Evolutionary conservation across 1,284 basidiomycete species (phyloP).

Genomic region (Sphaerobolus stellatus): DNA sequence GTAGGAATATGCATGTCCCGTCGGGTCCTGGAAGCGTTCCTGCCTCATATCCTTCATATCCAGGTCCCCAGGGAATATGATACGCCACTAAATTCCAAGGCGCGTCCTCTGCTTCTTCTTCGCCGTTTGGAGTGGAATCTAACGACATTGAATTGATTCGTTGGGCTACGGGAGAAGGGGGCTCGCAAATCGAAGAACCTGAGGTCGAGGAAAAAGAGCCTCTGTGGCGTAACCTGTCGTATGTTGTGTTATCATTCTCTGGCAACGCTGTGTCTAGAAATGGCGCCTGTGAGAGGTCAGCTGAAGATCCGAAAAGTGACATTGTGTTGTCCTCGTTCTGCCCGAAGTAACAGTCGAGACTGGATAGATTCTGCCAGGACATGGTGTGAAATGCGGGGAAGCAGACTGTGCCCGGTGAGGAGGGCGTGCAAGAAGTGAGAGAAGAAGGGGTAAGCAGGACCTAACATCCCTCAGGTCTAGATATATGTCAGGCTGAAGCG

Average conservation of each 20-base stretch:
- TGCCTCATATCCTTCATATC: slow-evolving; percentile 37
- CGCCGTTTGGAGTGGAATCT: background rate
- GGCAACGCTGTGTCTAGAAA: background rate
- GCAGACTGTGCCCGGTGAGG: too few relatives aligned
- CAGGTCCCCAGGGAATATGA: slow-evolving; percentile 42
- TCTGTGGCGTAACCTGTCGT: background rate
- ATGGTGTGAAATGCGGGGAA: too few relatives aligned
- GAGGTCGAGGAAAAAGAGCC: slow-evolving; percentile 8
- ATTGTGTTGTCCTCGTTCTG: too few relatives aligned
- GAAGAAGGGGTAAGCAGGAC: too few relatives aligned
- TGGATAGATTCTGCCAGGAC: too few relatives aligned
- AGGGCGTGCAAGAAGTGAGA: too few relatives aligned
- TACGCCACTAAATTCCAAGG: slow-evolving; percentile 44
- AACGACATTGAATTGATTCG: background rate
- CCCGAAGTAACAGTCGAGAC: too few relatives aligned
- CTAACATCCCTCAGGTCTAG: too few relatives aligned
- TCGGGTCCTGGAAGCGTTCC: slow-evolving; percentile 43
- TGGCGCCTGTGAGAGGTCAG: too few relatives aligned
- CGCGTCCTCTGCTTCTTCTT: slow-evolving; percentile 26
- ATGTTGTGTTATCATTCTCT: background rate
- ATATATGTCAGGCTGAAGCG: too few relatives aligned
- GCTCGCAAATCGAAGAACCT: slow-evolving; percentile 3
- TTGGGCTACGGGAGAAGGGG: background rate
- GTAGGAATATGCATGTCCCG: slow-evolving; percentile 41
- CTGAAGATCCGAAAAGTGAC: too few relatives aligned